These are phyloP conservation scores for Gossypium lobatum DNA, from an alignment of 441 rosid genomes.

Conservation along the genomic window DNA sequence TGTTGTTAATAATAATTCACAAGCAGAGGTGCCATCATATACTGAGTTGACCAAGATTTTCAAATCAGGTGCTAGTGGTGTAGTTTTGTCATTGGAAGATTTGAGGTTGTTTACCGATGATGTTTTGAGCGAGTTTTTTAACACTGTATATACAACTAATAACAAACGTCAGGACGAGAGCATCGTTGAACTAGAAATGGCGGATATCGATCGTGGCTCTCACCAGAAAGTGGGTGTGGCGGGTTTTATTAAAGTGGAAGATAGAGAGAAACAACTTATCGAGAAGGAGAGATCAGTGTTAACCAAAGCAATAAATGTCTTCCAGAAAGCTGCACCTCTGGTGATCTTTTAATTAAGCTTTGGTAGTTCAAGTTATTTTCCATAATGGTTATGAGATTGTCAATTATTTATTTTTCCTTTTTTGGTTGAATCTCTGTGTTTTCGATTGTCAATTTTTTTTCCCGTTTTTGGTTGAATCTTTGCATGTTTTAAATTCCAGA, in stretches of 20 bases:
- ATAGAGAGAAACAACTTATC: slow-evolving; percentile 58
- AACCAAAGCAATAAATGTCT: slow-evolving; percentile 51
- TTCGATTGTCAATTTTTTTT: slow-evolving; percentile 9
- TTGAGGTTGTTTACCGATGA: slow-evolving; percentile 51
- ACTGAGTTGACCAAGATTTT: slow-evolving; percentile 35
- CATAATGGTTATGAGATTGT: slow-evolving; percentile 20
- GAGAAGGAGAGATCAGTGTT: slow-evolving; percentile 64
- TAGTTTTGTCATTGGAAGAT: slow-evolving; percentile 66
- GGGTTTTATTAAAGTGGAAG: slow-evolving; percentile 62
- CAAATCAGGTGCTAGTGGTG: slow-evolving; percentile 65
- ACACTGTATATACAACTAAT: slow-evolving; percentile 21
- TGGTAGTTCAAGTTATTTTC: slow-evolving; percentile 45
- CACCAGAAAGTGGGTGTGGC: slow-evolving; percentile 26
- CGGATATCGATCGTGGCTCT: slow-evolving; percentile 23
- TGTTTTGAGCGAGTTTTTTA: slow-evolving; percentile 40
- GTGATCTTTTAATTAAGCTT: slow-evolving; percentile 54
- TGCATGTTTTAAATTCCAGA: slow-evolving; percentile 46
- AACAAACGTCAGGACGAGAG: slow-evolving; percentile 25
- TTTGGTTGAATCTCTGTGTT: slow-evolving; percentile 1
- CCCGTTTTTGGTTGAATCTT: slow-evolving; percentile 22
- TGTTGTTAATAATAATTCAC: slow-evolving; percentile 15
- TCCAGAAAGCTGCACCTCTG: slow-evolving; percentile 89
- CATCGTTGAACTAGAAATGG: slow-evolving; percentile 14
- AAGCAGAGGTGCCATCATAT: slow-evolving; percentile 11
- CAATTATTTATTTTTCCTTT: slow-evolving; percentile 18